Evolutionary conservation across 306 rosid species (phyloP).

Genomic region (Hippophae tibetana): DNA sequence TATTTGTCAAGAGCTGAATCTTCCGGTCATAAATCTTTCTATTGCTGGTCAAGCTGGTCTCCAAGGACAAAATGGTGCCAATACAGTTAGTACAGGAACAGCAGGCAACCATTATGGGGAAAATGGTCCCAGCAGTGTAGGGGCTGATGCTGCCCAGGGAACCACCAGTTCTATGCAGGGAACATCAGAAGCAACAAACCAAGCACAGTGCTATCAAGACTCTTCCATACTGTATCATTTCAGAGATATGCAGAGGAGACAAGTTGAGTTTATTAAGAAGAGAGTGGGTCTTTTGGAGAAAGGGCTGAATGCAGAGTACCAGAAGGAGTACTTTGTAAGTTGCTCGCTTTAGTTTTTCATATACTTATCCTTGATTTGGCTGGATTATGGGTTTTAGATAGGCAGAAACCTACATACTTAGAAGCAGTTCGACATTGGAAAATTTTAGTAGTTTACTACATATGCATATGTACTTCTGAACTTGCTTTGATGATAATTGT

Average conservation of each 20-base stretch:
- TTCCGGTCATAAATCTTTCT: slow-evolving; percentile 65
- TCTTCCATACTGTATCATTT: slow-evolving; percentile 51
- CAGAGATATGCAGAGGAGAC: slow-evolving; percentile 96
- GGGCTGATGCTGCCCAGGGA: neutral
- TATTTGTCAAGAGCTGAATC: slow-evolving; percentile 94
- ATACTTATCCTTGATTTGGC: slow-evolving; percentile 1
- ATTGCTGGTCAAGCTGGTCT: slow-evolving; percentile 52
- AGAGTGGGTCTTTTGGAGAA: slow-evolving; percentile 98
- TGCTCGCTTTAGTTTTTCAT: neutral
- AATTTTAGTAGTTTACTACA: too few species aligned
- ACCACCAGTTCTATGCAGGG: slow-evolving; percentile 50
- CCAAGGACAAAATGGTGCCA: slow-evolving; percentile 54
- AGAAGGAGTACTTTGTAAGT: slow-evolving; percentile 84
- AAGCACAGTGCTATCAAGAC: slow-evolving; percentile 50
- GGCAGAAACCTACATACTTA: neutral
- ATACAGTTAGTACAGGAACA: slow-evolving; percentile 33
- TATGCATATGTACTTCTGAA: slow-evolving; percentile 1
- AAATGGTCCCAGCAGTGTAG: slow-evolving; percentile 12
- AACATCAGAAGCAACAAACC: slow-evolving; percentile 50
- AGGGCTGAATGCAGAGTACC: slow-evolving; percentile 81
- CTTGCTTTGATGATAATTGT: slow-evolving; percentile 12
- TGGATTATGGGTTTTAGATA: neutral
- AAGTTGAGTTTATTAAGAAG: slow-evolving; percentile 86
- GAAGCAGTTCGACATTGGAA: too few species aligned
- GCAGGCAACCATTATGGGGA: slow-evolving; percentile 59